A percentile compares a stretch with the other conserved stretches of the same genome.
Conservation (phyloP, 2,329 filamentous ascomycete species). For the Xylariales sp. region DNA sequence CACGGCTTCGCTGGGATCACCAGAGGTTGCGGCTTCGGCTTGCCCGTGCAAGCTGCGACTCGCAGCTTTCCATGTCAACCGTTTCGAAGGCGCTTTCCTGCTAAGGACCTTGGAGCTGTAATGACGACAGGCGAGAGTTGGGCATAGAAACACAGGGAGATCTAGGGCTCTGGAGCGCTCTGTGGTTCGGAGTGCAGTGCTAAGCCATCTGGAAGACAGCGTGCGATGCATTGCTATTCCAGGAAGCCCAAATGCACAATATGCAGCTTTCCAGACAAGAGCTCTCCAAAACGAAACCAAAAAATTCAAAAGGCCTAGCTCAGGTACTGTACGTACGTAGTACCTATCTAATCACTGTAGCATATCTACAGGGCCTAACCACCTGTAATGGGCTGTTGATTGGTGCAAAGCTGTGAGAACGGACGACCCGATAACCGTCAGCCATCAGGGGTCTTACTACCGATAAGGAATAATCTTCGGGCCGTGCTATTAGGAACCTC, state of each 20-base stretch:
- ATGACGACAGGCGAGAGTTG: slow-evolving; percentile 30
- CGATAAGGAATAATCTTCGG: slow-evolving; percentile 11
- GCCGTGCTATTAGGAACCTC: too few species aligned
- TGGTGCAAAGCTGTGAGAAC: too few species aligned
- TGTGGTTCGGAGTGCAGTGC: slow-evolving; percentile 36
- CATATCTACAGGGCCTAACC: too few species aligned
- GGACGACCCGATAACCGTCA: too few species aligned
- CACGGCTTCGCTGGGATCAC: neutral
- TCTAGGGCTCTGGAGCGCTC: slow-evolving; percentile 32
- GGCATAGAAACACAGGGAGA: slow-evolving; percentile 45
- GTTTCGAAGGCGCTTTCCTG: slow-evolving; percentile 9
- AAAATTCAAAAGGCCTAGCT: too few species aligned
- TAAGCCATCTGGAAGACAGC: slow-evolving; percentile 37
- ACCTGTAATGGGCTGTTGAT: neutral
- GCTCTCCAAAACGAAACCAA: too few species aligned
- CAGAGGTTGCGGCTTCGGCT: slow-evolving; percentile 10
- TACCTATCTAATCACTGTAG: too few species aligned
- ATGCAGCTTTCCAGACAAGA: too few species aligned
- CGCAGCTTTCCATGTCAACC: slow-evolving; percentile 17
- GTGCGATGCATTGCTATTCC: slow-evolving; percentile 39
- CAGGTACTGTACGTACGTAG: too few species aligned
- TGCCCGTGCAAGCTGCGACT: slow-evolving; percentile 25
- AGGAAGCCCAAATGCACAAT: too few species aligned
- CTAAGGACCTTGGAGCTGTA: slow-evolving; percentile 6
- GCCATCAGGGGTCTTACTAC: neutral